phyloP scores from a whole-genome alignment of 1,139 yeast genomes.

The Pichia sp. region DNA sequence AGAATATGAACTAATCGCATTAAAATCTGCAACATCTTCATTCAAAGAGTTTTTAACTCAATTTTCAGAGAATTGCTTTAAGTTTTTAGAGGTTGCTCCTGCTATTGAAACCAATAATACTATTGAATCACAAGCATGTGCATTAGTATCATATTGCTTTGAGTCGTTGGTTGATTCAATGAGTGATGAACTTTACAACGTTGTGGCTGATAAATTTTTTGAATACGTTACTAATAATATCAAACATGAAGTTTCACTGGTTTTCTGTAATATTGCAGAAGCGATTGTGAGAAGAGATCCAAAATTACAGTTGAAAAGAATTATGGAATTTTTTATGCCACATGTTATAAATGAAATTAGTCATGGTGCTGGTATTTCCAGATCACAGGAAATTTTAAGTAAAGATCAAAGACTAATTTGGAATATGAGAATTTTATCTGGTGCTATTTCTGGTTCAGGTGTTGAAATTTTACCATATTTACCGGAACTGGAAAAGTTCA shows the following conservation, averaged over 20 bases:
- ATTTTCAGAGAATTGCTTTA: constrained; percentile 56
- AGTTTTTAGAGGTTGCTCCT: constrained; percentile 71
- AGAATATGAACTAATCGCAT: constrained; percentile 48
- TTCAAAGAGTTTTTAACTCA: constrained; percentile 57
- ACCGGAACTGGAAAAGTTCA: constrained; percentile 44
- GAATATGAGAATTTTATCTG: constrained; percentile 65
- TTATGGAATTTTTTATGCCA: constrained; percentile 42
- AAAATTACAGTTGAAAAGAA: constrained; percentile 37
- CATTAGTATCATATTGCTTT: constrained; percentile 57
- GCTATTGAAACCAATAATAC: constrained; percentile 45
- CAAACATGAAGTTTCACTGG: constrained; percentile 60
- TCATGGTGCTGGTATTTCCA: constrained; percentile 77
- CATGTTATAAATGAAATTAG: constrained; percentile 62
- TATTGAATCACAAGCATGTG: constrained; percentile 49
- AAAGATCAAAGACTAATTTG: constrained; percentile 75
- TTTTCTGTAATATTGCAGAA: constrained; percentile 66
- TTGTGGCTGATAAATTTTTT: constrained; percentile 47
- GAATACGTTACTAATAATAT: constrained; percentile 55
- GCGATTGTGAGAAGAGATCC: constrained; percentile 62
- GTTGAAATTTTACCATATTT: constrained; percentile 40
- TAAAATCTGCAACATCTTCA: constrained; percentile 67
- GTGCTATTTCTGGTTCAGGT: constrained; percentile 67
- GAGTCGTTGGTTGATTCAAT: constrained; percentile 64
- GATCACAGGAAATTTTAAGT: constrained; percentile 59
- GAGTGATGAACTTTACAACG: constrained; percentile 55